Conservation (phyloP, 805 yeast species). For the Yueomyces sp. region DNA sequence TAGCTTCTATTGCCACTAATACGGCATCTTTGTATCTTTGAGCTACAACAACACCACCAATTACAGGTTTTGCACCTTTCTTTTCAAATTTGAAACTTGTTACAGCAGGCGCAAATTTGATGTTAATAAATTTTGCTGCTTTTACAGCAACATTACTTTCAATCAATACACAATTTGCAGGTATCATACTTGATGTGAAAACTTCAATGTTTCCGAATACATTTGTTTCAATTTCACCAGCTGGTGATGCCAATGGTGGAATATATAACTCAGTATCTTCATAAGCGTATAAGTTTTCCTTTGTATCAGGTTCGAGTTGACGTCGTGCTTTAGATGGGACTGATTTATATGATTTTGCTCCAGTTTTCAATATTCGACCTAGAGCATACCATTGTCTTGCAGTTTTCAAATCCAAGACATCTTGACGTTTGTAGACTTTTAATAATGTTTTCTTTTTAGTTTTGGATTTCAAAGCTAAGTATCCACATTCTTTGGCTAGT, state of each 20-base stretch:
- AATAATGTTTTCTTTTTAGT: slow-evolving; percentile 27
- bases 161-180: slow-evolving; percentile 59
- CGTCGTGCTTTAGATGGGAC: neutral
- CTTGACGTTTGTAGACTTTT: slow-evolving; percentile 55
- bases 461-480: slow-evolving; percentile 32
- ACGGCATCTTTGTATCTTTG: slow-evolving; percentile 31
- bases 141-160: slow-evolving; percentile 39
- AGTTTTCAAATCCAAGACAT: slow-evolving; percentile 51
- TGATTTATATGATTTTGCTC: slow-evolving; percentile 27
- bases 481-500: slow-evolving; percentile 53
- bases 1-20: slow-evolving; percentile 16
- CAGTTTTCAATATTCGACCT: slow-evolving; percentile 65
- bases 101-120: slow-evolving; percentile 82
- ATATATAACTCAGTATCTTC: slow-evolving; percentile 61
- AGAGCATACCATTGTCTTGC: slow-evolving; percentile 78
- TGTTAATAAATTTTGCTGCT: slow-evolving; percentile 58
- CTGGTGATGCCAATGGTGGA: slow-evolving; percentile 45
- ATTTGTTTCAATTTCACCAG: slow-evolving; percentile 63
- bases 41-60: slow-evolving; percentile 69
- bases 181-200: slow-evolving; percentile 69
- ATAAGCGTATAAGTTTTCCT: slow-evolving; percentile 57
- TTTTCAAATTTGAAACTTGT: slow-evolving; percentile 68
- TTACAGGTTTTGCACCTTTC: slow-evolving; percentile 42
- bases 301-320: slow-evolving; percentile 33
- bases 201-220: slow-evolving; percentile 77